Evolutionary conservation across 768 basidiomycete species (phyloP).

Genomic region (Leccinellum rugosiceps): DNA sequence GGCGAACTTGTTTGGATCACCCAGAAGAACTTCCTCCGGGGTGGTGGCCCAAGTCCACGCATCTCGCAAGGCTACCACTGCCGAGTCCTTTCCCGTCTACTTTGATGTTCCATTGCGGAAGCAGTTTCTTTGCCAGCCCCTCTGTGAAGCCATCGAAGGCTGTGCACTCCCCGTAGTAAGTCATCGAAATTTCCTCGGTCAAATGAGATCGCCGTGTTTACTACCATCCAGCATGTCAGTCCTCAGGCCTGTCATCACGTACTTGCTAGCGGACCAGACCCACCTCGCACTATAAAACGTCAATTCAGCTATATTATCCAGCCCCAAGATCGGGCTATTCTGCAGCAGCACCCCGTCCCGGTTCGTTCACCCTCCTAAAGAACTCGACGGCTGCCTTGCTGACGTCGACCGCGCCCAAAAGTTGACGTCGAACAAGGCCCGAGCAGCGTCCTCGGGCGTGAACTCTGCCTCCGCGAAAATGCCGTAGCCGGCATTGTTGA

Average conservation of each 20-base stretch:
- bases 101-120: not conserved
- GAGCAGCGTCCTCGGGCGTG: conserved; percentile 15
- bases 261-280: not conserved
- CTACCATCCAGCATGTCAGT: not conserved
- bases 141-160: not conserved
- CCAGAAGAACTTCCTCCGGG: not conserved
- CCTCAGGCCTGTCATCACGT: not conserved
- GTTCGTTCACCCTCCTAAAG: conserved; percentile 36
- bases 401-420: conserved; percentile 28
- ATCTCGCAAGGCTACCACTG: not conserved
- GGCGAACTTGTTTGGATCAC: conserved; percentile 5
- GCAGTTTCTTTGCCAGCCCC: not conserved
- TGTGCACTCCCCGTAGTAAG: not conserved
- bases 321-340: not conserved
- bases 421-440: conserved; percentile 25
- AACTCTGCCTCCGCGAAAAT: conserved; percentile 25
- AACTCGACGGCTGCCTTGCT: conserved; percentile 24
- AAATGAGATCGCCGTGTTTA: not conserved
- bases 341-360: conserved; percentile 15
- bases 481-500: conserved; percentile 18
- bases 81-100: not conserved
- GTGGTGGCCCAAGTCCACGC: not conserved
- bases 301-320: not conserved
- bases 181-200: not conserved
- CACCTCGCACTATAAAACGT: not conserved